Base-by-base conservation (phyloP, 495 filamentous ascomycete species). In the Hypoxylon perforatum region DNA sequence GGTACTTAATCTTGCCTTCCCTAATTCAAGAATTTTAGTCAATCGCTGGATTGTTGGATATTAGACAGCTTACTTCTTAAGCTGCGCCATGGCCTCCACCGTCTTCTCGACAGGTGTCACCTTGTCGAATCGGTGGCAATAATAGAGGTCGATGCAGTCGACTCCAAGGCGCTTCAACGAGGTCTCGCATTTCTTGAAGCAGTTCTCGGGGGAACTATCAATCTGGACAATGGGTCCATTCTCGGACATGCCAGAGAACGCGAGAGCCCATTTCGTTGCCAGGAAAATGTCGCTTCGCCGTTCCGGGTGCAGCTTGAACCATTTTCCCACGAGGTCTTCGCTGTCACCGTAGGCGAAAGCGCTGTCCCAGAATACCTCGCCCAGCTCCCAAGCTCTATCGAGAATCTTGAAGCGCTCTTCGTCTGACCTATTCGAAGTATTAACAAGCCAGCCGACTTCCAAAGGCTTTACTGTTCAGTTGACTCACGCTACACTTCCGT, bases 41-140 rank as follows among this genome's bases (percentile, higher is more conserved):
- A 41, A 21, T 17, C 25, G n/a, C 18, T 3, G 47, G 6, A 4
- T 12, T 21, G 5, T 58, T 19, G 19, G 35, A 39, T 10, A 9
- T 2, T 48, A 1, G 6, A 1, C 23, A 11, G 33, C 73, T 19
- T 72, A 77, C 70, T 75, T 65, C 50, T 81, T 77, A 3, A 82
- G 61, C 65, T 82, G 69, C 18, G 70, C 78, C 76, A 90, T 62
- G 10, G 74, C 82, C n/a, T 69, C 73, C 65, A 90, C 81, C 46
- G 82, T 89, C 72, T 87, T 85, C 75, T 92, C 90, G 22, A 92
- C 81, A 0, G 89, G 89, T 0, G 86, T 84, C 44, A 78, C 77
- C 4, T 66, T 50, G 54, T 86, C 83, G 14, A 84, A 75, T 0
- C 83, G 82, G 64, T 90, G 88, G 30, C 78, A 73, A 61, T 90